Conservation (phyloP, 345 rosid genomes). For the sweet orange (Citrus sinensis) region DNA sequence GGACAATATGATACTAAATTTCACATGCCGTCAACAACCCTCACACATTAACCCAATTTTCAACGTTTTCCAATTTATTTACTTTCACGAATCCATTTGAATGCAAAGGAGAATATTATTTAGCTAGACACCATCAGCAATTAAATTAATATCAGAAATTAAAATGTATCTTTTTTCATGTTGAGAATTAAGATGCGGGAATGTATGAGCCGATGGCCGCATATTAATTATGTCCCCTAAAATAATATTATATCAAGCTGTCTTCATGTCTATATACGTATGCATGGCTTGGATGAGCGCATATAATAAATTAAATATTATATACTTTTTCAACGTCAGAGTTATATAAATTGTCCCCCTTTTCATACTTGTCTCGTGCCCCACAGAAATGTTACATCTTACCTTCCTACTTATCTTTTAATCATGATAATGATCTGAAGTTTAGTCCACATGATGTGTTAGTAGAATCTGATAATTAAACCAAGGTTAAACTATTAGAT, state of each 20-base stretch:
- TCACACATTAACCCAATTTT: neutral
- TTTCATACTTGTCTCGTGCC: neutral
- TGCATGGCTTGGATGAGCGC: constrained; percentile 20
- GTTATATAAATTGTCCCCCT: constrained; percentile 15
- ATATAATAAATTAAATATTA: neutral
- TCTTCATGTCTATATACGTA: constrained; percentile 30
- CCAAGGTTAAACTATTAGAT: neutral
- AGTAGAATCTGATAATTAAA: neutral
- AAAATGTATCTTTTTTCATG: neutral
- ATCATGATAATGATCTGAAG: neutral
- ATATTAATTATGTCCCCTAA: neutral
- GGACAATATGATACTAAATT: too few relatives aligned
- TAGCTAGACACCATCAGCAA: neutral
- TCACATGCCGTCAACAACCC: too few relatives aligned
- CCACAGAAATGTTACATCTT: constrained; percentile 11
- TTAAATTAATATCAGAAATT: neutral
- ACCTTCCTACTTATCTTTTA: constrained; percentile 7
- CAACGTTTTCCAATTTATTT: neutral
- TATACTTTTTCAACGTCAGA: constrained; percentile 17
- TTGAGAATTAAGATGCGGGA: neutral
- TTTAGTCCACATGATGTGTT: neutral
- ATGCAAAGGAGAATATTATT: too few relatives aligned
- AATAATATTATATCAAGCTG: constrained; percentile 1
- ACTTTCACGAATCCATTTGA: neutral
- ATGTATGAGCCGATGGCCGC: neutral